These are phyloP conservation scores for Colletotrichum tamarilloi DNA, from an alignment of 2,329 filamentous ascomycete genomes.

Conservation along the genomic window DNA sequence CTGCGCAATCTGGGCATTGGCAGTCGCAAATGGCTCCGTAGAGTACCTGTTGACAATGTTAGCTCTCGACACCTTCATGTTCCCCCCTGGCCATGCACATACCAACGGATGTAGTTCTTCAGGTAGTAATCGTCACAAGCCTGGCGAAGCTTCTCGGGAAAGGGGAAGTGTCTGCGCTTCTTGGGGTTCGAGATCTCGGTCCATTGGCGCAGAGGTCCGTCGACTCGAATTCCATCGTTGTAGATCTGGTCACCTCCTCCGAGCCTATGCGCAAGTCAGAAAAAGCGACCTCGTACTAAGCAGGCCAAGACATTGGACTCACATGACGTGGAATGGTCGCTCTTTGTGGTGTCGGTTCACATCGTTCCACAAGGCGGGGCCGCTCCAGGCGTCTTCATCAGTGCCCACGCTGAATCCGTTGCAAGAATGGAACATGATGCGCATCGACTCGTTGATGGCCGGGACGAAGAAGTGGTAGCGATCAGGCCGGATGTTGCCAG, in stretches of 20 bases:
- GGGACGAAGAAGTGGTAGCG: conserved; percentile 87
- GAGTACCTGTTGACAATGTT: conserved; percentile 69
- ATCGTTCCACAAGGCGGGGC: conserved; percentile 95
- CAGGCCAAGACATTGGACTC: conserved; percentile 45
- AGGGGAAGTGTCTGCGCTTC: conserved; percentile 82
- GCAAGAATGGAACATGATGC: conserved; percentile 98
- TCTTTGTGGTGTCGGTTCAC: conserved; percentile 84
- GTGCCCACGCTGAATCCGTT: conserved; percentile 95
- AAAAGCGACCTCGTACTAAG: not conserved
- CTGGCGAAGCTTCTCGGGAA: conserved; percentile 81
- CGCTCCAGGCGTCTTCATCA: conserved; percentile 86
- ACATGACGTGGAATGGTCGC: conserved; percentile 91
- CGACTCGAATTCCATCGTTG: conserved; percentile 90
- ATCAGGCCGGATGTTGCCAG: conserved; percentile 61
- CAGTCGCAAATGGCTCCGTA: conserved; percentile 84
- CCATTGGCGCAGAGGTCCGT: conserved; percentile 86
- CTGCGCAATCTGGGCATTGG: conserved; percentile 93
- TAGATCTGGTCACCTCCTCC: conserved; percentile 97
- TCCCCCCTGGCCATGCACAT: not conserved
- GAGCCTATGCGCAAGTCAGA: conserved; percentile 65
- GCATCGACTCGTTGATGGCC: conserved; percentile 86
- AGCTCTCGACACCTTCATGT: conserved; percentile 60
- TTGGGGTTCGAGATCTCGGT: conserved; percentile 84
- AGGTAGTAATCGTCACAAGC: conserved; percentile 93
- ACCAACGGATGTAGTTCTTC: conserved; percentile 85